phyloP scores from a whole-genome alignment of 139 green algal genomes.

The Tetradesmus lagerheimii region DNA sequence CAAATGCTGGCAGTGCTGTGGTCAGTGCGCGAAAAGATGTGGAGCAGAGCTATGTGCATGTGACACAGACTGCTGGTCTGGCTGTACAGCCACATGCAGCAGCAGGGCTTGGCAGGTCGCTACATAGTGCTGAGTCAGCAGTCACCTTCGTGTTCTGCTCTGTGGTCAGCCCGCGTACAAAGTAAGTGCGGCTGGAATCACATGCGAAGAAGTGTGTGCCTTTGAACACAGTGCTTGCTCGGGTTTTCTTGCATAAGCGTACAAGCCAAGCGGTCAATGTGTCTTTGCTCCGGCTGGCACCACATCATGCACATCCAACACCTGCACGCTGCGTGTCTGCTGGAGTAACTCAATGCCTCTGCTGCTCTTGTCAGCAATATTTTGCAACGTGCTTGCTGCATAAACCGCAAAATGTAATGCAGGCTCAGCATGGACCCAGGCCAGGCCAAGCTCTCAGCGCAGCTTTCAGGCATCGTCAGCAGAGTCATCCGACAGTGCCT shows the following conservation, averaged over 20 bases:
- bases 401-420: too few relatives aligned
- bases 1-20: neutral
- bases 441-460: neutral
- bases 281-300: too few relatives aligned
- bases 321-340: too few relatives aligned
- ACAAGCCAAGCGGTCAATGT: too few relatives aligned
- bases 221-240: too few relatives aligned
- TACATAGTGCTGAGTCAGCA: neutral
- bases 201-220: neutral
- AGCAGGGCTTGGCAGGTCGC: neutral
- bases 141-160: conserved; percentile 35
- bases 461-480: conserved; percentile 15
- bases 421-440: conserved; percentile 29
- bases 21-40: neutral
- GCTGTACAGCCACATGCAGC: too few relatives aligned
- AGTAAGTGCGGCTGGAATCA: neutral
- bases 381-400: neutral
- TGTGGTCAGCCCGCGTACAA: neutral
- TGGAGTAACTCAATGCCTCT: too few relatives aligned
- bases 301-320: too few relatives aligned
- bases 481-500: conserved; percentile 19
- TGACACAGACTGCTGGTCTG: neutral
- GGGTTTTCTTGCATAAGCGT: too few relatives aligned
- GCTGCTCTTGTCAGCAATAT: too few relatives aligned
- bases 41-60: neutral